A percentile compares a stretch with the other conserved stretches of the same genome.
These are phyloP conservation scores for Polytolypa hystricis DNA, from an alignment of 2,329 filamentous ascomycete species.

Conservation along the genomic window DNA sequence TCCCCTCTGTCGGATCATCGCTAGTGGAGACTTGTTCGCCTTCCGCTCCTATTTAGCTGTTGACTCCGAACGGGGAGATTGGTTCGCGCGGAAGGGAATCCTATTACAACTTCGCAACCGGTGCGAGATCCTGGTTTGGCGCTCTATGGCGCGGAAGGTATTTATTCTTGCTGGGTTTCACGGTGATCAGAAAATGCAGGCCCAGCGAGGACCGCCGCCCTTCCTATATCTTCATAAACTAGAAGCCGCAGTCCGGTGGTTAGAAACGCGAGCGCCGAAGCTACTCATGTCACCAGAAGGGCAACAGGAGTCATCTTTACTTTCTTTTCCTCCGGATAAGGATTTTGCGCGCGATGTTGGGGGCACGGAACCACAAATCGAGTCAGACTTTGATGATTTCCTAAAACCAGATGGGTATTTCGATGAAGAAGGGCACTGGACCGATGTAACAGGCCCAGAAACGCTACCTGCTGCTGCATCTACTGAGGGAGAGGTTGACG, in stretches of 20 bases:
- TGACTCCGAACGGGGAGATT: conserved; percentile 46
- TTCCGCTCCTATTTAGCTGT: conserved; percentile 60
- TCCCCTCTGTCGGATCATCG: conserved; percentile 62
- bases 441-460: conserved; percentile 5
- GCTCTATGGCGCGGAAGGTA: conserved; percentile 63
- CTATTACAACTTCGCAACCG: conserved; percentile 65
- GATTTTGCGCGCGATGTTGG: conserved; percentile 21
- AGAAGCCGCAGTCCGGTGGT: conserved; percentile 50
- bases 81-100: conserved; percentile 66
- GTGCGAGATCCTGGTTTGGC: conserved; percentile 73
- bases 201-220: conserved; percentile 48
- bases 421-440: conserved; percentile 19
- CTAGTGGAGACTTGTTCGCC: conserved; percentile 59
- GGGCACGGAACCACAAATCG: conserved; percentile 8
- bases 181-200: conserved; percentile 35
- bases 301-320: too few species aligned
- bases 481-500: conserved; percentile 1
- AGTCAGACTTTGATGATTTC: conserved; percentile 26
- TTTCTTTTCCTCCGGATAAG: conserved; percentile 19
- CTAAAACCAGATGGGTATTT: conserved; percentile 25
- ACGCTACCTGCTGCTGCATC: conserved; percentile 5
- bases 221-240: conserved; percentile 64
- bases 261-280: conserved; percentile 38
- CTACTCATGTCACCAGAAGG: too few species aligned
- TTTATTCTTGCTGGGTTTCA: conserved; percentile 71